Evolutionary conservation across 1,284 basidiomycete genomes (phyloP).

Genomic region (Clitocybe nebularis): DNA sequence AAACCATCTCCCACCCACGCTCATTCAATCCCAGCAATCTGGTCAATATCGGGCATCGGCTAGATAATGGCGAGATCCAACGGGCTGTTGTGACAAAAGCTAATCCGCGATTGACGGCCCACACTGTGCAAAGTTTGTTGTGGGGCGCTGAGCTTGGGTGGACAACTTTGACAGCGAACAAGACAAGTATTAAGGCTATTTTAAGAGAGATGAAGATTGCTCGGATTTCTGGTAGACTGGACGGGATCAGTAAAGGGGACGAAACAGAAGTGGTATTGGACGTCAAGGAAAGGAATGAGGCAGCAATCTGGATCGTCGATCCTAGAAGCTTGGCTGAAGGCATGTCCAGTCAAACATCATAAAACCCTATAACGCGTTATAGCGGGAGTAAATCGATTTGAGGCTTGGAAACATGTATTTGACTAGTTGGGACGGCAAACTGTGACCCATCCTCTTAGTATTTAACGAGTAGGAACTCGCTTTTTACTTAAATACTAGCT

Average conservation of each 20-base stretch:
- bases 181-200: constrained; percentile 71
- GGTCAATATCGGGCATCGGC: constrained; percentile 3
- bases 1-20: constrained; percentile 31
- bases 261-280: constrained; percentile 9
- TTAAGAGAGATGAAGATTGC: constrained; percentile 49
- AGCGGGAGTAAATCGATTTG: too few species aligned
- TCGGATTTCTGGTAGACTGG: constrained; percentile 27
- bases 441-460: too few species aligned
- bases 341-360: constrained; percentile 37
- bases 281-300: constrained; percentile 23
- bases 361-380: too few species aligned
- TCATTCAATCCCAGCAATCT: constrained; percentile 22
- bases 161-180: constrained; percentile 82
- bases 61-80: constrained; percentile 35
- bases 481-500: too few species aligned
- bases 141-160: constrained; percentile 67
- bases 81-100: constrained; percentile 50
- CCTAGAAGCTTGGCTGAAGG: constrained; percentile 73
- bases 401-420: too few species aligned
- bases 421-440: too few species aligned
- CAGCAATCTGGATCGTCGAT: constrained; percentile 70
- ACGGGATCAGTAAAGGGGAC: constrained; percentile 15
- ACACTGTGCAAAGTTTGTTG: constrained; percentile 67
- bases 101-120: constrained; percentile 58
- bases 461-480: too few species aligned